Evolutionary conservation across 371 early-diverging fungal species (phyloP).

Genomic region (Neoconidiobolus thromboides): DNA sequence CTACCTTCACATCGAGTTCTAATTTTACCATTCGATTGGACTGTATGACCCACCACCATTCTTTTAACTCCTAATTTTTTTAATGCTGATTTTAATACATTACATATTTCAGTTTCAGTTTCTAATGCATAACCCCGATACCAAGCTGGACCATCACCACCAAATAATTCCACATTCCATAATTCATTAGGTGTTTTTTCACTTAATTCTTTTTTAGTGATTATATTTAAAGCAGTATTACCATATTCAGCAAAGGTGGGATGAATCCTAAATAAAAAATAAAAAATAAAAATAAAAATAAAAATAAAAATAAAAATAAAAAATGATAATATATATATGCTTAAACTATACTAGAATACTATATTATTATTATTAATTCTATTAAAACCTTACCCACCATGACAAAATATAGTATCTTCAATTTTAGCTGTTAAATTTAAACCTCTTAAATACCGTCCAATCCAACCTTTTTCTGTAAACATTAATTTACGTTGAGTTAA

Average conservation of each 20-base stretch:
- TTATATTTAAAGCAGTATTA: slow-evolving; percentile 30
- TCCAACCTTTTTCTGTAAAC: slow-evolving; percentile 38
- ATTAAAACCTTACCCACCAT: slow-evolving; percentile 27
- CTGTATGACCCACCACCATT: slow-evolving; percentile 62
- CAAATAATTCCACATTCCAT: slow-evolving; percentile 19
- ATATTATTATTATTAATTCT: not conserved
- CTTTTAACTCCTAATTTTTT: slow-evolving; percentile 35
- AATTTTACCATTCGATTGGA: slow-evolving; percentile 37
- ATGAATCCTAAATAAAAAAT: slow-evolving; percentile 14
- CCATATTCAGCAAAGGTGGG: slow-evolving; percentile 23
- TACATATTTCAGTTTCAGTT: slow-evolving; percentile 24
- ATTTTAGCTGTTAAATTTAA: slow-evolving; percentile 38
- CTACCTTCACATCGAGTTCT: slow-evolving; percentile 37
- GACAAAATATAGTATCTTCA: slow-evolving; percentile 41
- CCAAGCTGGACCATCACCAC: slow-evolving; percentile 29
- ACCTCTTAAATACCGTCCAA: slow-evolving; percentile 31
- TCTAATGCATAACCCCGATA: slow-evolving; percentile 46
- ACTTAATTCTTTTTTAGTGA: slow-evolving; percentile 10
- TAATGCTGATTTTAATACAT: slow-evolving; percentile 25
- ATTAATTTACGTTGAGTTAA: slow-evolving; percentile 22
- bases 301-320: not conserved
- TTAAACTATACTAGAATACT: not conserved
- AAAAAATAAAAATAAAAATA: not conserved
- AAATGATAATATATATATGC: too few species aligned
- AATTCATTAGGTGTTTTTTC: not conserved